Evolutionary conservation across 2,329 filamentous ascomycete species (phyloP), one percentile per base, ranked within the genome.

Genomic region (Fusarium decemcellulare): DNA sequence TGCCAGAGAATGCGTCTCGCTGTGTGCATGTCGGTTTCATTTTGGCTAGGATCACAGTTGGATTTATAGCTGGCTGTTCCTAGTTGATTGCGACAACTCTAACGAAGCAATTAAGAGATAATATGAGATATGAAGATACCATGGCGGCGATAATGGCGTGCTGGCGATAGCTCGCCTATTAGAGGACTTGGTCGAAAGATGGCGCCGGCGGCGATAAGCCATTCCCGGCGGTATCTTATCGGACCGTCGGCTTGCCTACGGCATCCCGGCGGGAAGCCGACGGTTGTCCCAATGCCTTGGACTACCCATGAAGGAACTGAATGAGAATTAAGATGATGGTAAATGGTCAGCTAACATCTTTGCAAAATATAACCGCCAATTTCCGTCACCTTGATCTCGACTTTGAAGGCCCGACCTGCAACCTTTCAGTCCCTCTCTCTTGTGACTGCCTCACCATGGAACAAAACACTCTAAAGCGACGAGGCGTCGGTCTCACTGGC

Each of bases 401-500:
- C 23, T 23, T 23, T 23, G 5, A 5, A 23, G 23, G 23, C 23
- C 23, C 23, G 23, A 5, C 23, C 23, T 23, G 23, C 5, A 5
- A 23, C 23, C 23, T 23, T 23, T 23, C 23, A 23, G 5, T 23
- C 23, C 23, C 5, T 23, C 23, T 5, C 23, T 23, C 3, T 23
- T 23, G 23, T 5, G 23, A 23, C 23, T 5, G 23, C 23, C 23
- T 3, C 5, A 8, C 6, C 10, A 74, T 74, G 75, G 76, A 77
- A 47, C 75, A 77, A 65, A 77, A 77, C 42, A 76, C 76, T 0
- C 53, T 77, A 8, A 77, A 77, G 40, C 59, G 76, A 56, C 63
- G 76, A 36, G 72, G 72, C 3, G 67, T 75, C 16, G 74, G 76
- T 23, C 66, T 77, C 8, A 77, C 66, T 3, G 76, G 76, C 1